Evolutionary conservation across 371 early-diverging fungal species (phyloP).

Genomic region (Mortierella sp.): DNA sequence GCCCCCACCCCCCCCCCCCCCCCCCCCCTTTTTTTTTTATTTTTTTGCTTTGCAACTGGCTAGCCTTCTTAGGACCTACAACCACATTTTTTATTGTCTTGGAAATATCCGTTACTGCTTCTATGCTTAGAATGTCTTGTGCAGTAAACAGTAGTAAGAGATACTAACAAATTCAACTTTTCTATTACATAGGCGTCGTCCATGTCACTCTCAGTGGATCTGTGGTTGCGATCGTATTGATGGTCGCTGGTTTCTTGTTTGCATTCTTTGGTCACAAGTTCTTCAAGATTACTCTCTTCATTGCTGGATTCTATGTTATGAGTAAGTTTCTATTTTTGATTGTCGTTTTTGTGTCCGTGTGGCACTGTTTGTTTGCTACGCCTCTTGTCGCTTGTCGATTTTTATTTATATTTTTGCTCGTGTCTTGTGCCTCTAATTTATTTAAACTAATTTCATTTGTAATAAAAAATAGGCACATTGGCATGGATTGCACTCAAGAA

Average conservation of each 20-base stretch:
- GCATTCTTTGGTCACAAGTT: constrained; percentile 64
- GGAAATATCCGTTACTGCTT: no score
- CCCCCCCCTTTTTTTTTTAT: no score
- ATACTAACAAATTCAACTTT: not conserved
- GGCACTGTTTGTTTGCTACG: constrained; percentile 4
- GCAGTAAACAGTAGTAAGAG: no score
- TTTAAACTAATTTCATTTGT: not conserved
- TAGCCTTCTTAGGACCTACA: no score
- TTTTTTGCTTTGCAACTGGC: no score
- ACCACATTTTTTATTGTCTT: no score
- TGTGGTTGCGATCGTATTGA: constrained; percentile 64
- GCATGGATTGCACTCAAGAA: constrained; percentile 69
- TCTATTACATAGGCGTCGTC: constrained; percentile 38
- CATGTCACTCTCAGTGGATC: constrained; percentile 62
- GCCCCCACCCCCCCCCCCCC: no score
- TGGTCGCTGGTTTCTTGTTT: constrained; percentile 62
- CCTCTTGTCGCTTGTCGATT: not conserved
- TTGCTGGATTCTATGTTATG: constrained; percentile 69
- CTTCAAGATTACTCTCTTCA: constrained; percentile 67
- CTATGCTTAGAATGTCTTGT: no score
- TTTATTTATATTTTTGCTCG: constrained; percentile 1
- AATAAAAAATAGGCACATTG: constrained; percentile 43
- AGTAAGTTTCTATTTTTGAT: constrained; percentile 38
- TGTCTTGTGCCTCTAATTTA: not conserved
- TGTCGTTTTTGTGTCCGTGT: not conserved